These are phyloP conservation scores for Teratosphaeria zuluensis DNA, from an alignment of 2,329 filamentous ascomycete species.

Conservation along the genomic window DNA sequence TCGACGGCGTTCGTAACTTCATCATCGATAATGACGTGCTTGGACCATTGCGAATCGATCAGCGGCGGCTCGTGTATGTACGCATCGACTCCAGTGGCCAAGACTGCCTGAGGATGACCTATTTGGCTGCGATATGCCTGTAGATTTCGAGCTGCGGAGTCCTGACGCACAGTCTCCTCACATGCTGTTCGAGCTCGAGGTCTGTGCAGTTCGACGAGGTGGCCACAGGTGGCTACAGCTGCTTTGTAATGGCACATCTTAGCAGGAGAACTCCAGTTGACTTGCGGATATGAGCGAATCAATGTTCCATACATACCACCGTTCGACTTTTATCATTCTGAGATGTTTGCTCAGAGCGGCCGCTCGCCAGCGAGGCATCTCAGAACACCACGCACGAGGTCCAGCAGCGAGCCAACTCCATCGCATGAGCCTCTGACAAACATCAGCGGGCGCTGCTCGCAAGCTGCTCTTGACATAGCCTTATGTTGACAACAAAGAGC, in stretches of 20 bases:
- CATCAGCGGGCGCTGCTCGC: background rate
- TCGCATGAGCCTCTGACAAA: background rate
- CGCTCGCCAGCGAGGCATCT: background rate
- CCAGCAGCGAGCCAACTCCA: background rate
- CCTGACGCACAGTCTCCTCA: too few species aligned
- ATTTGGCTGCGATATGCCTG: too few species aligned
- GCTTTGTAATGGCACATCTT: too few species aligned
- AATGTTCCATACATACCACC: background rate
- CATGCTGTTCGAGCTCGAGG: too few species aligned
- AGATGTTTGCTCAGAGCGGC: background rate
- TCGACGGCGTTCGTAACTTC: background rate
- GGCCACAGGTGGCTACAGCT: too few species aligned
- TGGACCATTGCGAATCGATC: too few species aligned
- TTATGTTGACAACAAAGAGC: background rate
- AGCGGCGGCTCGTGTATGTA: too few species aligned
- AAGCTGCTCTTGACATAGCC: background rate
- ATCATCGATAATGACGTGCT: too few species aligned
- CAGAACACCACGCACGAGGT: background rate
- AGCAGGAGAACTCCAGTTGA: background rate
- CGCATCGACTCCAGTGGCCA: too few species aligned
- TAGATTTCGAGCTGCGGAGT: too few species aligned
- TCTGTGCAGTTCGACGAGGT: too few species aligned
- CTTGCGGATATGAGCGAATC: background rate
- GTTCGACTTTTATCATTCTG: background rate
- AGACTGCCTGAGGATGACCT: too few species aligned